These are phyloP conservation scores for Calocera viscosa DNA, from an alignment of 768 basidiomycete species.

Conservation along the genomic window DNA sequence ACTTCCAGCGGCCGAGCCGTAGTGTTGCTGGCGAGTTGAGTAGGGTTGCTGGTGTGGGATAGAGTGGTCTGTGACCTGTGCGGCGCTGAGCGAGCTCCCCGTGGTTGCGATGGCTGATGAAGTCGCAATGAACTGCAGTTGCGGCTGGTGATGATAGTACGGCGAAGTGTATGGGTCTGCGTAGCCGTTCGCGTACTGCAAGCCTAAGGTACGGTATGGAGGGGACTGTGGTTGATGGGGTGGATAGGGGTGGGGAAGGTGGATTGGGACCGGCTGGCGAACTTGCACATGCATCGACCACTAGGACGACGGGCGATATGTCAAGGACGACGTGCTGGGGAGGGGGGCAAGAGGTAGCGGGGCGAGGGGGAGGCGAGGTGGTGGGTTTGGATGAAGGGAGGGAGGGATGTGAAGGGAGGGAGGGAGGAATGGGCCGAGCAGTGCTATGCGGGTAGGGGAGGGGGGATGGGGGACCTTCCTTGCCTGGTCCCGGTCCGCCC, in stretches of 20 bases:
- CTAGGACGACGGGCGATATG: constrained; percentile 1
- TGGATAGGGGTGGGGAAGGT: constrained; percentile 5
- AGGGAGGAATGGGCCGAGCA: neutral
- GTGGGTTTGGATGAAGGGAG: neutral
- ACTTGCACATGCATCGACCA: constrained; percentile 8
- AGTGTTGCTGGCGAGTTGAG: neutral
- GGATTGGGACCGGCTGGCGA: constrained; percentile 7
- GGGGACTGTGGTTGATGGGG: constrained; percentile 5
- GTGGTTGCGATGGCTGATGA: neutral
- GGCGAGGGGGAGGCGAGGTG: neutral
- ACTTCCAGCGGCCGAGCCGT: neutral
- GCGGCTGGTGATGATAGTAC: neutral
- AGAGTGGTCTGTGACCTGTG: constrained; percentile 2
- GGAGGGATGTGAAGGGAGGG: neutral
- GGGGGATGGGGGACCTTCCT: neutral
- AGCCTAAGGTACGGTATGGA: neutral
- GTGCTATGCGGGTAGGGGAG: constrained; percentile 1
- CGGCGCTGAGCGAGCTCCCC: neutral
- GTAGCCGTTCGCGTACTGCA: neutral
- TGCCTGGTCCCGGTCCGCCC: constrained; percentile 5
- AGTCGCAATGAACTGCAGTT: neutral
- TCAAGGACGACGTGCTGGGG: neutral
- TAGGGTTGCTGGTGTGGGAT: neutral
- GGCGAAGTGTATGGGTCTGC: neutral
- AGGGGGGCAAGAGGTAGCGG: neutral